Base-by-base conservation (phyloP, 345 rosid genomes). In the Balakata baccata region DNA sequence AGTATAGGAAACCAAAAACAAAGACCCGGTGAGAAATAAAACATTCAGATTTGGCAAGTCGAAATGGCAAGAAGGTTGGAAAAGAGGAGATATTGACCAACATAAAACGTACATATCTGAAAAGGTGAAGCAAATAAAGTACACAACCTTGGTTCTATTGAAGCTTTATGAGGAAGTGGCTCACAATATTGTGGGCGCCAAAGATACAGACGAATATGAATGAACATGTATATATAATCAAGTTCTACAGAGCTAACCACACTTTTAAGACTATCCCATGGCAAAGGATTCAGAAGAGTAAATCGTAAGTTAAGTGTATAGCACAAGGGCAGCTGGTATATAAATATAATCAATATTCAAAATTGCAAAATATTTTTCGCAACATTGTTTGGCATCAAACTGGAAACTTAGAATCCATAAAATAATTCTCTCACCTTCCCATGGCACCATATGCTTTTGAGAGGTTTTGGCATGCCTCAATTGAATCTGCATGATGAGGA, bases 391-490 rank as follows among this genome's bases (percentile, higher is more conserved):
- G 43, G 37, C 51, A 46, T 25, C 47, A 64, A 71, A 74, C 72
- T 45, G 70, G 63, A 69, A 69, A 72, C 23, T 13, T 20, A 22
- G 61, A 29, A 68, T 4, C 23, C 22, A 37, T 37, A 34, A 72
- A 54, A 1, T 23, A 77, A 45, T 16, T 57, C 84, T 80, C 82
- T 81, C 82, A 91, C 99, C 92, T 95, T 86, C 92, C 90, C 89
- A 88, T 86, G 70, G 85, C 85, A 62, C 86, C 72, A 60, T 91
- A 89, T 77, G 99, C 97, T 77, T 90, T 96, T 14, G 99, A 87
- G 53, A 93, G 94, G 83, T 95, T 95, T 81, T 90, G 96, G 22
- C 97, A 96, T 61, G 98, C 85, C 18, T 93, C 96, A n/a, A 96
- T 88, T 8, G 96, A 84, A 85, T 96, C 98, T 0, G 83, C 87